Conservation (phyloP, 2,329 filamentous ascomycete species). For the Fusarium albidum region DNA sequence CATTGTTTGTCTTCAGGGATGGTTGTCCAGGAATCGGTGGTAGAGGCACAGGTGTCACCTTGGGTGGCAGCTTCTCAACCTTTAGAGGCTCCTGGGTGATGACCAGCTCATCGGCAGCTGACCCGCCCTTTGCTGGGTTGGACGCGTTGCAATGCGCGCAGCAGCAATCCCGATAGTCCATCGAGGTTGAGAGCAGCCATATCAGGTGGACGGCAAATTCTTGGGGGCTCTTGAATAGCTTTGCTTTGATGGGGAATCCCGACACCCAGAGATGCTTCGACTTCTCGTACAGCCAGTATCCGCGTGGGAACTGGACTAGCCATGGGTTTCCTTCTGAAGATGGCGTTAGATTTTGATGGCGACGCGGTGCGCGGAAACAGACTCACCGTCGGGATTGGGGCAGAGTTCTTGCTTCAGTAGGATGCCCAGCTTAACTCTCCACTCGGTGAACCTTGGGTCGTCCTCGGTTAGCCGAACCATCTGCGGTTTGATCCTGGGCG, state of each 20-base stretch:
- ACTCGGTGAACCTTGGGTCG: constrained; percentile 54
- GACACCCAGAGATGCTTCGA: constrained; percentile 60
- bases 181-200: constrained; percentile 59
- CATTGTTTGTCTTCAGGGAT: constrained; percentile 43
- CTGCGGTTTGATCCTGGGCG: constrained; percentile 51
- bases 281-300: constrained; percentile 58
- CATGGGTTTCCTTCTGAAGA: constrained; percentile 52
- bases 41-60: constrained; percentile 49
- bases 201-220: constrained; percentile 62
- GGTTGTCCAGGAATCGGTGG: constrained; percentile 46
- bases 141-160: constrained; percentile 58
- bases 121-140: constrained; percentile 35
- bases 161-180: constrained; percentile 58
- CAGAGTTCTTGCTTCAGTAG: constrained; percentile 55
- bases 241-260: constrained; percentile 57
- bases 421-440: constrained; percentile 55
- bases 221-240: constrained; percentile 60
- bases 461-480: constrained; percentile 54
- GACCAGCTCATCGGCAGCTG: constrained; percentile 38
- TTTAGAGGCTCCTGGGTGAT: constrained; percentile 35
- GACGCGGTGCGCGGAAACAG: not conserved
- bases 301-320: constrained; percentile 54
- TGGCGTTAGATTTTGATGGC: constrained; percentile 21
- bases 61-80: constrained; percentile 39
- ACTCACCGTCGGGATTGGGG: constrained; percentile 50